Conservation (phyloP, 331 rosid genomes). For the Acacia concinna region DNA sequence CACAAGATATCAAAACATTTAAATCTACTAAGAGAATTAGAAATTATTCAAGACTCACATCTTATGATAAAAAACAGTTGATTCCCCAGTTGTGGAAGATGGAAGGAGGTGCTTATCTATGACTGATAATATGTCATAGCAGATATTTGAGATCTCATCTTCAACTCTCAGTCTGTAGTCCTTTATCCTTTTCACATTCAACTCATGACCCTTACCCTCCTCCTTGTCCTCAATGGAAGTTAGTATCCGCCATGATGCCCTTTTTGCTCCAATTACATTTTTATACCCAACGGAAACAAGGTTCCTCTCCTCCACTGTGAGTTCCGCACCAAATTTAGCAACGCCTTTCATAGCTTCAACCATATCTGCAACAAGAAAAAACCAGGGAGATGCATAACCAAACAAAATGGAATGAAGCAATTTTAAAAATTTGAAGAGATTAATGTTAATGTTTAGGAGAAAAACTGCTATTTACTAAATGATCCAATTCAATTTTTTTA, state of each 20-base stretch:
- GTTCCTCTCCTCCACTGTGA: conserved; percentile 9
- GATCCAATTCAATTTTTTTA: background rate
- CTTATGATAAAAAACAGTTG: conserved; percentile 1
- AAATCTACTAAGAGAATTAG: background rate
- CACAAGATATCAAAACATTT: background rate
- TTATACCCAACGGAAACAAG: conserved; percentile 5
- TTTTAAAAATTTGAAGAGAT: background rate
- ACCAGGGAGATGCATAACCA: background rate
- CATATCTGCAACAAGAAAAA: background rate
- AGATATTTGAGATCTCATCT: conserved; percentile 5
- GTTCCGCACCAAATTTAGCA: conserved; percentile 1
- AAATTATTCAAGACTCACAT: background rate
- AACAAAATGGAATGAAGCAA: background rate
- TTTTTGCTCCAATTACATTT: conserved; percentile 11
- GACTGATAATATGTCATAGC: conserved; percentile 2
- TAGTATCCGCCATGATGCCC: conserved; percentile 13
- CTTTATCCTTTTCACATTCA: conserved; percentile 10
- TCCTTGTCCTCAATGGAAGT: conserved; percentile 14
- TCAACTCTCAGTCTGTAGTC: conserved; percentile 7
- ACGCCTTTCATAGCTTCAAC: background rate
- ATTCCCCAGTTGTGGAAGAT: conserved; percentile 1
- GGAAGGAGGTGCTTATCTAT: conserved; percentile 3
- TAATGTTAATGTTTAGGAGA: background rate
- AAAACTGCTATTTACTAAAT: background rate
- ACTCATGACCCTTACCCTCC: conserved; percentile 3